Conservation (phyloP, 768 basidiomycete species). For the Termitomyces sp. region DNA sequence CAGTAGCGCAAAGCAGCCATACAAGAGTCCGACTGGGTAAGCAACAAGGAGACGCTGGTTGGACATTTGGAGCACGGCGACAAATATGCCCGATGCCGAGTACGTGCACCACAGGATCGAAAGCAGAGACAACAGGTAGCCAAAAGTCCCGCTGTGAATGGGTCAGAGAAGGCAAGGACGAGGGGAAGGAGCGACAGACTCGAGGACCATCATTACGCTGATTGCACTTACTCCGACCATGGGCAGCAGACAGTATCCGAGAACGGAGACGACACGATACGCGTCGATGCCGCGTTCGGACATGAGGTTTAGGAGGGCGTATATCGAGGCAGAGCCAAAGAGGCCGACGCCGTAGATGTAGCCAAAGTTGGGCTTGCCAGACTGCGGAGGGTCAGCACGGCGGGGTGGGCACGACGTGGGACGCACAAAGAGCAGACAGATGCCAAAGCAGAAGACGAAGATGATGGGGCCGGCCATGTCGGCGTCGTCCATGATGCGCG, state of each 20-base stretch:
- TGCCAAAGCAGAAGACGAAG: conserved; percentile 93
- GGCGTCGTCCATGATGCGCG: conserved; percentile 98
- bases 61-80: conserved; percentile 91
- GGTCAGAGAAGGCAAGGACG: conserved; percentile 7
- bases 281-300: conserved; percentile 92
- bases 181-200: conserved; percentile 52
- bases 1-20: conserved; percentile 90
- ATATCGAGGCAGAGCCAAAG: conserved; percentile 89
- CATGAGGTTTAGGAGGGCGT: conserved; percentile 96
- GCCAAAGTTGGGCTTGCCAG: conserved; percentile 96
- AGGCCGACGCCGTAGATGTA: conserved; percentile 98
- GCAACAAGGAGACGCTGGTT: conserved; percentile 93
- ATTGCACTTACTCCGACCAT: conserved; percentile 93
- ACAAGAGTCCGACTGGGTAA: conserved; percentile 91
- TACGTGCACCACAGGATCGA: conserved; percentile 97
- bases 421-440: conserved; percentile 87
- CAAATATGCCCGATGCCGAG: conserved; percentile 92
- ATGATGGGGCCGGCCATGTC: conserved; percentile 95
- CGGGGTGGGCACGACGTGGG: background rate
- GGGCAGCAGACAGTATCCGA: conserved; percentile 94
- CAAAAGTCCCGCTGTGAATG: conserved; percentile 63
- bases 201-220: conserved; percentile 80
- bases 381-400: conserved; percentile 42
- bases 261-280: conserved; percentile 89
- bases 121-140: conserved; percentile 76